These are phyloP conservation scores for Cutaneotrichosporon mucoides DNA, from an alignment of 1,284 basidiomycete species.

Conservation along the genomic window DNA sequence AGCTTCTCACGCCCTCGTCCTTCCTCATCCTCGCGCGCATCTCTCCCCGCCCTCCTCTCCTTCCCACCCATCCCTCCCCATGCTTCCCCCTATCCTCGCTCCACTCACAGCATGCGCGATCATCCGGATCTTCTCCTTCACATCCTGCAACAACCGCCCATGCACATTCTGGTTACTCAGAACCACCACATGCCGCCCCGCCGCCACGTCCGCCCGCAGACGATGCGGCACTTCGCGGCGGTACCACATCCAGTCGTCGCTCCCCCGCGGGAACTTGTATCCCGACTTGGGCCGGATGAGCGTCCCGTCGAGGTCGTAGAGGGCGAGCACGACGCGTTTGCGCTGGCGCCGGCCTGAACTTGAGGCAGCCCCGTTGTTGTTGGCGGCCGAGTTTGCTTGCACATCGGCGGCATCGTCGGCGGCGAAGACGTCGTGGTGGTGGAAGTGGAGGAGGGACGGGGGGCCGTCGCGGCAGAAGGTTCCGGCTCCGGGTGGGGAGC, in stretches of 20 bases:
- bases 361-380: too few relatives aligned
- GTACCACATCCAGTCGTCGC: conserved; percentile 74
- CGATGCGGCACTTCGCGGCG: conserved; percentile 59
- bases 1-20: too few relatives aligned
- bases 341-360: too few relatives aligned
- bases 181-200: conserved; percentile 72
- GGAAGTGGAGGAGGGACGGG: conserved; percentile 1
- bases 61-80: not conserved
- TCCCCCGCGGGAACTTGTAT: conserved; percentile 51
- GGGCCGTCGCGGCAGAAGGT: not conserved
- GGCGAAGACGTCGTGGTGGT: conserved; percentile 3
- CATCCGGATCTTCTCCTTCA: conserved; percentile 69
- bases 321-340: conserved; percentile 58
- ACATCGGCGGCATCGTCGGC: not conserved
- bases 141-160: conserved; percentile 54
- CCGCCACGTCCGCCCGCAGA: conserved; percentile 58
- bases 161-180: conserved; percentile 70
- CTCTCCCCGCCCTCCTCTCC: too few relatives aligned
- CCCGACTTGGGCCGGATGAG: conserved; percentile 63
- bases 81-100: not conserved
- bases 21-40: too few relatives aligned
- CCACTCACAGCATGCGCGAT: conserved; percentile 63
- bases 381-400: not conserved
- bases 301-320: conserved; percentile 85
- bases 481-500: not conserved